phyloP scores from a whole-genome alignment of 176 grass and related monocot species.

The Raddia guianensis region DNA sequence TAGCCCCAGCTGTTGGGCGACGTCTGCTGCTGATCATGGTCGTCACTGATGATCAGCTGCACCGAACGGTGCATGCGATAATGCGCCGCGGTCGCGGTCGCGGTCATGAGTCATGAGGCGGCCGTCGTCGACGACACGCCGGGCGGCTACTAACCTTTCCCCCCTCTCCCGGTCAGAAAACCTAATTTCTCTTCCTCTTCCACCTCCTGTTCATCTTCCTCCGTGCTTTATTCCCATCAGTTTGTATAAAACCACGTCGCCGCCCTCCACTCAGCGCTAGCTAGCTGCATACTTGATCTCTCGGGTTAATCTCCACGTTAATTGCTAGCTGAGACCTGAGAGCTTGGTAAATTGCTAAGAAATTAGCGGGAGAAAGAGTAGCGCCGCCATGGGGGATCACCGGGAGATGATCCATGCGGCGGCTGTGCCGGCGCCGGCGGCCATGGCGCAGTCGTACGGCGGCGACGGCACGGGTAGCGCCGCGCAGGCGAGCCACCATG shows the following conservation, averaged over 20 bases:
- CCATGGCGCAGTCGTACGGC: neutral
- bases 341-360: neutral
- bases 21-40: neutral
- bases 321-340: neutral
- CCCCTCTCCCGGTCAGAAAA: slow-evolving; percentile 14
- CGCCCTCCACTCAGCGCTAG: neutral
- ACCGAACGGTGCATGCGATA: slow-evolving; percentile 31
- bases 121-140: neutral
- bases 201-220: neutral
- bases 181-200: slow-evolving; percentile 40
- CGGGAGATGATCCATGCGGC: slow-evolving; percentile 46
- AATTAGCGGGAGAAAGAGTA: neutral
- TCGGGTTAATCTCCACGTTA: neutral
- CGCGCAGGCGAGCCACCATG: slow-evolving; percentile 8
- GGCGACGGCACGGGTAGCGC: neutral
- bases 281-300: neutral
- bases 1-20: neutral
- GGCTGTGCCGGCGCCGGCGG: neutral
- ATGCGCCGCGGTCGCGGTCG: slow-evolving; percentile 11
- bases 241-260: slow-evolving; percentile 34
- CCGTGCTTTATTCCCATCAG: neutral
- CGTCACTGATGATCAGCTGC: slow-evolving; percentile 1
- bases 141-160: neutral
- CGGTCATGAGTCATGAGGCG: neutral
- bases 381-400: slow-evolving; percentile 34